Evolutionary conservation across 2,329 filamentous ascomycete species (phyloP).

Genomic region (Aspergillus tamarii): DNA sequence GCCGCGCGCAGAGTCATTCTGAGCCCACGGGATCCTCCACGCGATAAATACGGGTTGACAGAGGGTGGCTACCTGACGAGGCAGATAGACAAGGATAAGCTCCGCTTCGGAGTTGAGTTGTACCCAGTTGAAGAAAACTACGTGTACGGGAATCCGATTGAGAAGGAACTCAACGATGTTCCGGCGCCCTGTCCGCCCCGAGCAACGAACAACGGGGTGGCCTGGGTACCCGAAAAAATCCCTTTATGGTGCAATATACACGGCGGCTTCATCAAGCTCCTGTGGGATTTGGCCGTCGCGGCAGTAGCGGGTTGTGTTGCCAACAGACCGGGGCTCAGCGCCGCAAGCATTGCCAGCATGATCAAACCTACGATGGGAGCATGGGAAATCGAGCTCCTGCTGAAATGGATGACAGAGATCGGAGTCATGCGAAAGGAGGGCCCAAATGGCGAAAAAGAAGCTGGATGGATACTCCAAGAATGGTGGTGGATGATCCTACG

Average conservation of each 20-base stretch:
- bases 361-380: conserved; percentile 42
- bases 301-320: conserved; percentile 48
- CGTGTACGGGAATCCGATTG: conserved; percentile 43
- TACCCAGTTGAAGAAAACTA: conserved; percentile 40
- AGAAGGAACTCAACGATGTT: conserved; percentile 20
- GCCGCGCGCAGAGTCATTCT: conserved; percentile 40
- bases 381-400: conserved; percentile 47
- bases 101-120: conserved; percentile 49
- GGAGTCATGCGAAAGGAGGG: conserved; percentile 22
- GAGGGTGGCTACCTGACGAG: conserved; percentile 52
- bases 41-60: conserved; percentile 50
- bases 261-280: conserved; percentile 34
- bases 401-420: conserved; percentile 44
- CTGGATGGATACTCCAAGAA: conserved; percentile 39
- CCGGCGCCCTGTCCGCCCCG: conserved; percentile 31
- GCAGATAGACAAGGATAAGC: conserved; percentile 47
- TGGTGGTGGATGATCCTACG: conserved; percentile 46
- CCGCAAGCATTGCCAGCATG: conserved; percentile 38
- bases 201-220: background rate
- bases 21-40: conserved; percentile 43
- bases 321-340: conserved; percentile 44
- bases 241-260: conserved; percentile 56
- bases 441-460: conserved; percentile 12
- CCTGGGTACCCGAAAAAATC: conserved; percentile 32
- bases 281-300: conserved; percentile 48